Evolutionary conservation across 768 basidiomycete genomes (phyloP).

Genomic region (Lyophyllum decastes): DNA sequence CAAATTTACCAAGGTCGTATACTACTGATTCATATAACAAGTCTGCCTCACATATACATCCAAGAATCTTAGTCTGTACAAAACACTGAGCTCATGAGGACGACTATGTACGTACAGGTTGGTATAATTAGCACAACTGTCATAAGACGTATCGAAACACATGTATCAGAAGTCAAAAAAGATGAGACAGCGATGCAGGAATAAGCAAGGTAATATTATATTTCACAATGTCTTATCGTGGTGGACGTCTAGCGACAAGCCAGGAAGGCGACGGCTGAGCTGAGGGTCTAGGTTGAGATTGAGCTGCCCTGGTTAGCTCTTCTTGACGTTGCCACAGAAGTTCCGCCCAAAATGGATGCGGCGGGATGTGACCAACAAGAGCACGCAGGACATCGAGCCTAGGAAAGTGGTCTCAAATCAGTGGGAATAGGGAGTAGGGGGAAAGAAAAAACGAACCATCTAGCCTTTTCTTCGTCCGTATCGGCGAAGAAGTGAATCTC

Average conservation of each 20-base stretch:
- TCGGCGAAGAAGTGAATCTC: constrained; percentile 92
- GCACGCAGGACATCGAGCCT: constrained; percentile 88
- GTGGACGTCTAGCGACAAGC: constrained; percentile 21
- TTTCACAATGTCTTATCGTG: constrained; percentile 13
- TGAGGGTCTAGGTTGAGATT: constrained; percentile 5
- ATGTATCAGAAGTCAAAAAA: background rate
- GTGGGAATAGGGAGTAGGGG: background rate
- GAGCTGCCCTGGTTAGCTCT: constrained; percentile 27
- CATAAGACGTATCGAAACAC: background rate
- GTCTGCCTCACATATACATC: too few species aligned
- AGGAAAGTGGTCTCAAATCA: constrained; percentile 6
- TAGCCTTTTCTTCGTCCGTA: constrained; percentile 81
- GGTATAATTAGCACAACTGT: constrained; percentile 4
- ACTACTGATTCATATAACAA: too few species aligned
- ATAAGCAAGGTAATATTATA: background rate
- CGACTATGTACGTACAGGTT: background rate
- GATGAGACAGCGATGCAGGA: background rate
- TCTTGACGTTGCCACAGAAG: constrained; percentile 83
- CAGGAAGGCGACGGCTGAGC: constrained; percentile 18
- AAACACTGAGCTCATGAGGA: background rate
- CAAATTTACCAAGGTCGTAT: too few species aligned
- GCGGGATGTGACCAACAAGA: constrained; percentile 86
- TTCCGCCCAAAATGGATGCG: constrained; percentile 93
- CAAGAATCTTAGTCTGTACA: too few species aligned
- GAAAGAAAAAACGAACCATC: constrained; percentile 60